These are phyloP conservation scores for Moricandia moricandioides DNA, from an alignment of 345 rosid genomes.

Conservation along the genomic window DNA sequence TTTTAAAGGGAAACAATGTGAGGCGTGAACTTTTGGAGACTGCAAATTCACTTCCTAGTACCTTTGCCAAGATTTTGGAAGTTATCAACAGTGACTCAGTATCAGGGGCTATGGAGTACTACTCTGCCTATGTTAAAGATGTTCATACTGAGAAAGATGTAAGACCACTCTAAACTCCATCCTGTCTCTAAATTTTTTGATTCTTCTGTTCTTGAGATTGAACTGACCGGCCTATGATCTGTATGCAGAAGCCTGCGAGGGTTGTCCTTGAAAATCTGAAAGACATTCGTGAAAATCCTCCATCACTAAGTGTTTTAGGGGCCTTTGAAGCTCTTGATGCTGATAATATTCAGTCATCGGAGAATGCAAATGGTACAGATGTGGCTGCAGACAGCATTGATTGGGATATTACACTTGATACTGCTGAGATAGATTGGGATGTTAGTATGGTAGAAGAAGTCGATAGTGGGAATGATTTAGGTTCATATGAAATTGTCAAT, in stretches of 20 bases:
- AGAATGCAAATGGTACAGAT: slow-evolving; percentile 50
- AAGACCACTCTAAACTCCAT: slow-evolving; percentile 34
- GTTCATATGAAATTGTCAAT: slow-evolving; percentile 82
- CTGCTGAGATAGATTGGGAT: slow-evolving; percentile 89
- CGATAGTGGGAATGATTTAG: slow-evolving; percentile 78
- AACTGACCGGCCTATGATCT: slow-evolving; percentile 13
- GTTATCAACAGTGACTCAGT: slow-evolving; percentile 67
- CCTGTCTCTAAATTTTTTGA: not conserved
- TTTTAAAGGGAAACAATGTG: slow-evolving; percentile 79
- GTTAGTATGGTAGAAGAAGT: slow-evolving; percentile 77
- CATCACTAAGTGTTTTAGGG: slow-evolving; percentile 65
- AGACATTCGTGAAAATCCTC: slow-evolving; percentile 71
- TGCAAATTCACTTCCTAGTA: slow-evolving; percentile 81
- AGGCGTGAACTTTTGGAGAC: slow-evolving; percentile 87
- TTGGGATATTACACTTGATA: slow-evolving; percentile 90
- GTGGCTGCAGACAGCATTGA: slow-evolving; percentile 58
- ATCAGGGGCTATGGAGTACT: slow-evolving; percentile 70
- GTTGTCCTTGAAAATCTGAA: slow-evolving; percentile 59
- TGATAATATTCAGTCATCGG: slow-evolving; percentile 39
- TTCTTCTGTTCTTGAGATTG: not conserved
- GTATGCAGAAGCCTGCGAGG: slow-evolving; percentile 56
- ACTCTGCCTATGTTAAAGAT: slow-evolving; percentile 77
- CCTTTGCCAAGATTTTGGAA: slow-evolving; percentile 70
- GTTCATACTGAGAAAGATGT: slow-evolving; percentile 86
- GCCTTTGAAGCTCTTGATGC: slow-evolving; percentile 48